Base-by-base conservation (phyloP, 1,284 basidiomycete species). In the Moniliella sp. region DNA sequence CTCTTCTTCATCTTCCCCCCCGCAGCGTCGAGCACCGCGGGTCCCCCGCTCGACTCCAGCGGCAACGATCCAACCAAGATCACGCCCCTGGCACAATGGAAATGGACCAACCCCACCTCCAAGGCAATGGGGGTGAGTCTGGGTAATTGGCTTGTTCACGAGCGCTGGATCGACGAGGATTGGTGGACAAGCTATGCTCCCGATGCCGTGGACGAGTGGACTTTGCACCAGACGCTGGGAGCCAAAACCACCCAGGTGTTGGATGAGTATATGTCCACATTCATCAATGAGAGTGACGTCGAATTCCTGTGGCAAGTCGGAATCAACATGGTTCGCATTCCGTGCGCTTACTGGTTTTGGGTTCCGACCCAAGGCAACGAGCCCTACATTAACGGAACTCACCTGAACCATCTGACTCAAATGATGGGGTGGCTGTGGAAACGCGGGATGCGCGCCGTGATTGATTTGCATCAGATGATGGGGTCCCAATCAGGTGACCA, bases 391-490 rank as follows among this genome's bases (percentile, higher is more conserved):
- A 47, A 42, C 27, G 34, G 44, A 5, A 39, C 39, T 7, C 49
- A 54, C 30, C 33, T 39, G 5, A 42, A 47, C 28, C 48, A 49
- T 33, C 37, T 57, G 21, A 32, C 44, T 28, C 42, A 45, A 39
- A 39, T 23, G 21, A 7, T 23, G 8, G n/a, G 8, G 8, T 7
- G 8, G n/a, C 21, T 23, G 8, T 23, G n/a, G 8, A n/a, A 7
- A n/a, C 21, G n/a, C 21, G 46, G 47, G 30, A 63, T 65, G 49
- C 64, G 64, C 37, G 55, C 60, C 27, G 43, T 63, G 36, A 48
- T 65, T 26, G 64, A 65, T 33, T 40, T 64, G 25, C 64, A 65
- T 45, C 63, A 61, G 18, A 45, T 65, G 34, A 64, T 64, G 11
- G 64, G 64, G 19, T 57, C 55, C 11, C 64, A 65, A 40, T 23